Base-by-base conservation (phyloP, 2,329 filamentous ascomycete genomes). In the Microsporum ferrugineum region DNA sequence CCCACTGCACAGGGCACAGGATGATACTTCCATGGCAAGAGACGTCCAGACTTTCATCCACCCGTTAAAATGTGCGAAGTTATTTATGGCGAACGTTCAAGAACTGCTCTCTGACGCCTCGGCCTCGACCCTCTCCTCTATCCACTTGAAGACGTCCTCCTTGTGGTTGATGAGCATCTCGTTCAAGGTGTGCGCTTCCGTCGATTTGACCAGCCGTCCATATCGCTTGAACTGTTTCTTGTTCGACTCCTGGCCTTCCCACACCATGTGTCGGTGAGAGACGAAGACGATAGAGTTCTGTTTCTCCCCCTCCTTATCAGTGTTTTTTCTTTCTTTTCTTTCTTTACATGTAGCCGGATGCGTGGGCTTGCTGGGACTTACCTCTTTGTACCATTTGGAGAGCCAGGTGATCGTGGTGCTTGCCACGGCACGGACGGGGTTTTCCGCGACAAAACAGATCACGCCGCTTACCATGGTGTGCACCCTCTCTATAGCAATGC, bases 281-380 rank as follows among this genome's bases (percentile, higher is more conserved):
- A 96, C 88, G 68, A 87, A 95, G 55, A 96, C 86, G 2, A 84
- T 81, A 0, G 89, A 94, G 73, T 90, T 86, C 66, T 81, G 17
- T 23, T 49, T n/a, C 34, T 36, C 34, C 5, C 5, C 34, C 34
- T 36, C 5, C 34, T 41, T 41, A 6, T 17, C 17, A 1, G 12
- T 12, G 34, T 39, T 39, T 51, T 27, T 56, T 27, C 8, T n/a
- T 1, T 12, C 39, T 33, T 47, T 8, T 23, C 14, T 58, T 63
- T 64, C 34, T 60, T 45, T 2, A 34, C 0, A 36, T 10, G n/a
- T 5, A 31, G 6, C 17, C 17, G 17, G 17, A 23, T 23, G 17
- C 17, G 17, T 23, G 17, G 17, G 17, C 17, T 23, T 23, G 17
- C 17, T 7, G 31, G 17, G 27, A 68, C 73, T 69, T 75, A 80